Conservation (phyloP, 176 grass and related monocot genomes). For the Guadua angustifolia region DNA sequence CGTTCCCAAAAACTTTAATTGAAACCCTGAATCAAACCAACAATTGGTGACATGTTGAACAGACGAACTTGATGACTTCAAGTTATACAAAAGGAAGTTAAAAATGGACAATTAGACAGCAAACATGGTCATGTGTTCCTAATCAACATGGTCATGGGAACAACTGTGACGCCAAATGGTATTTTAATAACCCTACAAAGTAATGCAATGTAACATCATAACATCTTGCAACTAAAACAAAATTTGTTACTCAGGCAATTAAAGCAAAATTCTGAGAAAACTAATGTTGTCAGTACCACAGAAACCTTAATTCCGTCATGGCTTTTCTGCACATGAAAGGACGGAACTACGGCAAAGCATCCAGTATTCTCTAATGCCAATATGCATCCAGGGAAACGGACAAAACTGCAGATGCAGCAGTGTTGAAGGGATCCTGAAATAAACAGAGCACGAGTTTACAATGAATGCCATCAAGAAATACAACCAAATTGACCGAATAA, state of each 20-base stretch:
- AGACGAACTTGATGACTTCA: background rate
- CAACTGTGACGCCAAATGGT: background rate
- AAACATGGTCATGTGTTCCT: background rate
- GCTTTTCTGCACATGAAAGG: constrained; percentile 39
- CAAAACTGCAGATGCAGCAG: constrained; percentile 54
- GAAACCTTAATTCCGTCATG: constrained; percentile 7
- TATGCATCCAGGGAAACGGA: constrained; percentile 67
- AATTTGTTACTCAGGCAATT: background rate
- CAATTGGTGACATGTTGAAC: background rate
- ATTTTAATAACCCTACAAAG: background rate
- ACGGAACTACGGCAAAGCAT: constrained; percentile 53
- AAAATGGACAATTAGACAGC: background rate
- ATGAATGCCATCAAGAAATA: background rate
- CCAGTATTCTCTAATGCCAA: constrained; percentile 73
- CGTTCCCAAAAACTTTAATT: background rate
- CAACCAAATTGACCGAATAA: constrained; percentile 3
- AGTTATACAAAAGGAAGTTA: background rate
- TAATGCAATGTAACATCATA: background rate
- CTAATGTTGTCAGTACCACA: background rate
- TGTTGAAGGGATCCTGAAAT: constrained; percentile 67
- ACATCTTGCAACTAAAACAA: background rate
- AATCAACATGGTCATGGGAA: background rate
- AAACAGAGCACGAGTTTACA: constrained; percentile 24
- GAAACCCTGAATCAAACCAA: background rate
- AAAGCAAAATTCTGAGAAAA: background rate